Conservation (phyloP, 305 asterid species). For the Fraxinus dipetala region DNA sequence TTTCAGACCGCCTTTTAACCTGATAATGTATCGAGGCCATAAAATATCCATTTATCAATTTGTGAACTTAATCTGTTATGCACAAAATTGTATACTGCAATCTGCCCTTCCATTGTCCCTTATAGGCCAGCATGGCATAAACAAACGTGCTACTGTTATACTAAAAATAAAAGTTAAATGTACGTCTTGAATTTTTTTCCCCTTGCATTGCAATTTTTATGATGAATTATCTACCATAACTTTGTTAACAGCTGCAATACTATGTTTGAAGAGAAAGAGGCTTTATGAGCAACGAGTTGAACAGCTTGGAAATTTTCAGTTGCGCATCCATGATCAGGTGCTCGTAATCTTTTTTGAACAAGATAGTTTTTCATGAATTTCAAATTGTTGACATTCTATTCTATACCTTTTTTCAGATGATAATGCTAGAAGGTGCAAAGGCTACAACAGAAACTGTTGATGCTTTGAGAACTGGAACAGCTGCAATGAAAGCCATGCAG, state of each 20-base stretch:
- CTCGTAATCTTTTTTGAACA: conserved; percentile 20
- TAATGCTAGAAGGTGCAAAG: conserved; percentile 81
- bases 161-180: not conserved
- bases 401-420: conserved; percentile 51
- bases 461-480: conserved; percentile 80
- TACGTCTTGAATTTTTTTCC: not conserved
- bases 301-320: conserved; percentile 73
- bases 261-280: conserved; percentile 74
- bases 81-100: not conserved
- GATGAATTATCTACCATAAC: conserved; percentile 8
- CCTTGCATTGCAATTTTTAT: conserved; percentile 13
- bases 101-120: not conserved
- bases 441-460: conserved; percentile 87
- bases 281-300: conserved; percentile 75
- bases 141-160: not conserved
- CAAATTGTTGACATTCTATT: conserved; percentile 7
- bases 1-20: not conserved
- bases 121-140: conserved; percentile 7
- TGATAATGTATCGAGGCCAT: not conserved
- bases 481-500: conserved; percentile 87
- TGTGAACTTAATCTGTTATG: not conserved
- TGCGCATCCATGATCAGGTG: conserved; percentile 83
- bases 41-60: not conserved
- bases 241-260: conserved; percentile 64
- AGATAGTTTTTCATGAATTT: not conserved